phyloP scores from a whole-genome alignment of 2,329 filamentous ascomycete genomes.

The Lecanosticta acicola region DNA sequence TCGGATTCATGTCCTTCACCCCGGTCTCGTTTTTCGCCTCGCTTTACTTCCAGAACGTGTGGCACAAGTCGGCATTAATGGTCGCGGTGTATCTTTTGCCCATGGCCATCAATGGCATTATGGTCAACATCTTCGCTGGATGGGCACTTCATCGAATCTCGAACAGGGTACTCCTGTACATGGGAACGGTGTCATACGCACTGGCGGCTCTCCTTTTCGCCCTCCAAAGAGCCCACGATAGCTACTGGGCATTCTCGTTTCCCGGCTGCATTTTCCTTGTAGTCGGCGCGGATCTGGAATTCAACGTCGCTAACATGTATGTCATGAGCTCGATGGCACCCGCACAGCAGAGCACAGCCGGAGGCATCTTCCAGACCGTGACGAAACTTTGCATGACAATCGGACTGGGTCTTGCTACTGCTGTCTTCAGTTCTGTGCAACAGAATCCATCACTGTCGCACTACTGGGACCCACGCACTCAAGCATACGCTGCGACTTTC shows the following conservation, averaged over 20 bases:
- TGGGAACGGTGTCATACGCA: conserved; percentile 44
- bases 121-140: conserved; percentile 59
- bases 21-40: conserved; percentile 45
- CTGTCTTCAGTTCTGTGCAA: conserved; percentile 49
- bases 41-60: conserved; percentile 58
- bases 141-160: conserved; percentile 58
- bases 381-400: conserved; percentile 56
- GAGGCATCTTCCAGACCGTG: conserved; percentile 63
- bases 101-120: conserved; percentile 57
- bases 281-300: conserved; percentile 63
- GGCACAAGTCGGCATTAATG: conserved; percentile 48
- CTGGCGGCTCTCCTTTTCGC: conserved; percentile 51
- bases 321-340: conserved; percentile 60
- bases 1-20: conserved; percentile 58
- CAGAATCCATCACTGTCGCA: conserved; percentile 31
- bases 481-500: conserved; percentile 50
- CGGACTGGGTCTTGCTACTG: conserved; percentile 58
- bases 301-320: conserved; percentile 69
- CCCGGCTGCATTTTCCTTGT: conserved; percentile 57
- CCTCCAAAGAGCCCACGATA: conserved; percentile 50
- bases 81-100: conserved; percentile 61
- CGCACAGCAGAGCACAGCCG: conserved; percentile 60
- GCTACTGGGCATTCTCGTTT: conserved; percentile 63
- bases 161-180: conserved; percentile 57
- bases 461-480: conserved; percentile 41